Evolutionary conservation across 352 stramenopile species (phyloP).

Genomic region (Halophytophthora batemanensis): DNA sequence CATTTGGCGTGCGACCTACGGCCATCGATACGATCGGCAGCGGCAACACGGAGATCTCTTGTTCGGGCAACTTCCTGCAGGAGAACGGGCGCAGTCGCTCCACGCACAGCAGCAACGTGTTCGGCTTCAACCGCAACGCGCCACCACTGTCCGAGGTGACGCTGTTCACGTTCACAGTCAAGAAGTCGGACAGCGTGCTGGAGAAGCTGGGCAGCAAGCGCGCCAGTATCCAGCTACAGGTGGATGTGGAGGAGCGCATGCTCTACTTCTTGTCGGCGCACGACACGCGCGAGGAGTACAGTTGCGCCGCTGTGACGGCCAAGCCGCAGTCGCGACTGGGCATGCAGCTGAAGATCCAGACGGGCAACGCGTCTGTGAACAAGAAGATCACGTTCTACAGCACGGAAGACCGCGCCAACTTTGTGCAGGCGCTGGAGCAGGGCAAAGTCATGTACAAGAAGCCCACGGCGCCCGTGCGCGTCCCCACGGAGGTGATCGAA

Average conservation of each 20-base stretch:
- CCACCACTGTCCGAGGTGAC: slow-evolving; percentile 62
- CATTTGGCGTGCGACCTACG: slow-evolving; percentile 27
- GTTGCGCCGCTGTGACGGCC: slow-evolving; percentile 73
- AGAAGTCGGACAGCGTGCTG: slow-evolving; percentile 81
- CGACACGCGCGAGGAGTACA: slow-evolving; percentile 76
- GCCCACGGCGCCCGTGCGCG: slow-evolving; percentile 16
- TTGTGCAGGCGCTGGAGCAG: slow-evolving; percentile 76
- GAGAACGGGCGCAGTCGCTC: slow-evolving; percentile 70
- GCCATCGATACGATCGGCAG: slow-evolving; percentile 26
- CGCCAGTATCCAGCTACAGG: slow-evolving; percentile 76
- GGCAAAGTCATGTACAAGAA: slow-evolving; percentile 85
- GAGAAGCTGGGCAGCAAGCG: slow-evolving; percentile 82
- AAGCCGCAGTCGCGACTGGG: slow-evolving; percentile 69
- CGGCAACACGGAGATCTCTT: background rate
- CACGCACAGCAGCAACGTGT: slow-evolving; percentile 66
- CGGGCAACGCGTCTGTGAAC: slow-evolving; percentile 60
- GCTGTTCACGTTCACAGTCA: slow-evolving; percentile 84
- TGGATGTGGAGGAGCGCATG: slow-evolving; percentile 82
- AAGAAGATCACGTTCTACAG: slow-evolving; percentile 87
- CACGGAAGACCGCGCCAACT: slow-evolving; percentile 77
- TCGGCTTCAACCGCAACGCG: slow-evolving; percentile 58
- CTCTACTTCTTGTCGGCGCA: slow-evolving; percentile 80
- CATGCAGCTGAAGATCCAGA: slow-evolving; percentile 88
- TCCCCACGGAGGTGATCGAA: slow-evolving; percentile 22
- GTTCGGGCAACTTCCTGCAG: slow-evolving; percentile 40